Percentiles rank a stretch among this genome's conserved stretches.
Conservation (phyloP, 2,329 filamentous ascomycete genomes). For the Pseudofabraea citricarpa region DNA sequence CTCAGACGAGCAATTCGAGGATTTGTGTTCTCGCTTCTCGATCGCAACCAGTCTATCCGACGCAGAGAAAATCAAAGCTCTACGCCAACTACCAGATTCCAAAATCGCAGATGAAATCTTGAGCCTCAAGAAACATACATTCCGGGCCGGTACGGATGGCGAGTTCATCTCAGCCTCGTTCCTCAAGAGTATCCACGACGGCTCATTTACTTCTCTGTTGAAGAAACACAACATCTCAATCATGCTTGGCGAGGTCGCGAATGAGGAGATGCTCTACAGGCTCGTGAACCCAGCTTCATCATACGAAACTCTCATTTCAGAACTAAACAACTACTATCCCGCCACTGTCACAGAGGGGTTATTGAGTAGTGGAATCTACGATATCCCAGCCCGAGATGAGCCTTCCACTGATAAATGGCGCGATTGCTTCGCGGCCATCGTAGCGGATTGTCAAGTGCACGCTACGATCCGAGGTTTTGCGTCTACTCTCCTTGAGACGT, state of each 20-base stretch:
- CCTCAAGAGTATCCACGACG: not conserved
- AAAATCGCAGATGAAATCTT: slow-evolving; percentile 24
- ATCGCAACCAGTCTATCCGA: slow-evolving; percentile 18
- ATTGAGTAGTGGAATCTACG: not conserved
- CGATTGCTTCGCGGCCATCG: slow-evolving; percentile 1
- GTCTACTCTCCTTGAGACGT: not conserved
- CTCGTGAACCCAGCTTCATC: slow-evolving; percentile 1
- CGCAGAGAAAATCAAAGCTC: slow-evolving; percentile 23
- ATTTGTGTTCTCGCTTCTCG: slow-evolving; percentile 30
- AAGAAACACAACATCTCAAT: not conserved
- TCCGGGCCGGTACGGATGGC: slow-evolving; percentile 36
- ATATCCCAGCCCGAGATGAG: not conserved
- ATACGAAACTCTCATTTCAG: not conserved
- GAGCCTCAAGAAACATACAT: slow-evolving; percentile 36
- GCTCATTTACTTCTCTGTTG: not conserved
- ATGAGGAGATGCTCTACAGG: slow-evolving; percentile 1
- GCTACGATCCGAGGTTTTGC: slow-evolving; percentile 1
- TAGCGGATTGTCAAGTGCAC: slow-evolving; percentile 1
- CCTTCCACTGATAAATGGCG: not conserved
- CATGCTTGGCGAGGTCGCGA: not conserved
- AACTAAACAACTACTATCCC: slow-evolving; percentile 1
- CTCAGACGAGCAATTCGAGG: slow-evolving; percentile 31
- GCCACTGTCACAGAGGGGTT: not conserved
- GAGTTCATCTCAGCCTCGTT: slow-evolving; percentile 26
- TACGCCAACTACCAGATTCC: slow-evolving; percentile 25